Percentiles rank a stretch among this genome's conserved stretches.
Evolutionary conservation across 2,329 filamentous ascomycete genomes (phyloP).

Genomic region (Cercospora sojina): DNA sequence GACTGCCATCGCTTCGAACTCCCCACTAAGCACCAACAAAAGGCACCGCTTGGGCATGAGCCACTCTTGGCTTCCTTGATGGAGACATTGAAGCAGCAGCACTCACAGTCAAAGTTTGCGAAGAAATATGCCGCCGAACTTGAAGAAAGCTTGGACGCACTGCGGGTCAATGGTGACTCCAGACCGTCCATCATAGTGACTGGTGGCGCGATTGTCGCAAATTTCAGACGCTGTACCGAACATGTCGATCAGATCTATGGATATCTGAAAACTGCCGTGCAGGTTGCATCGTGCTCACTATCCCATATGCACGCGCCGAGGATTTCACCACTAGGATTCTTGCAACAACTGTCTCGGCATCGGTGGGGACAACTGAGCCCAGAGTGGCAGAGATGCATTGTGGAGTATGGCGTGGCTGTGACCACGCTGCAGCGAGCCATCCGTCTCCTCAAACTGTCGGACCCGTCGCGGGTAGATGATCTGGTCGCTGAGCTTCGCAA

Average conservation of each 20-base stretch:
- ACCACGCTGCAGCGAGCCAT: slow-evolving; percentile 49
- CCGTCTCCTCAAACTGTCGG: slow-evolving; percentile 41
- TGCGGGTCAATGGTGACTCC: not conserved
- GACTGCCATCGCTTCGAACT: not conserved
- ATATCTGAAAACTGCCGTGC: not conserved
- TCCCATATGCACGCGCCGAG: not conserved
- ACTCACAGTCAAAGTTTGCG: slow-evolving; percentile 3
- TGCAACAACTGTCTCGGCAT: slow-evolving; percentile 9
- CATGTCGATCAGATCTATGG: not conserved
- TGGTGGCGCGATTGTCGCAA: not conserved
- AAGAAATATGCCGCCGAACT: slow-evolving; percentile 15
- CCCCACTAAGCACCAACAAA: not conserved
- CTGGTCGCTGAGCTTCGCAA: slow-evolving; percentile 48
- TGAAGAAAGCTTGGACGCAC: slow-evolving; percentile 8
- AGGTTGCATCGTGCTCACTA: not conserved
- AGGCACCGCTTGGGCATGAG: not conserved
- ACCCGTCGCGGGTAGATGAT: slow-evolving; percentile 17
- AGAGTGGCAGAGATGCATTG: slow-evolving; percentile 33
- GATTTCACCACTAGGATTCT: slow-evolving; percentile 2
- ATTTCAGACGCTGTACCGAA: not conserved
- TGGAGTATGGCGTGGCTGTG: slow-evolving; percentile 47
- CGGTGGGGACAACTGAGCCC: slow-evolving; percentile 8
- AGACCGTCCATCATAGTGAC: not conserved
- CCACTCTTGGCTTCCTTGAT: slow-evolving; percentile 2
- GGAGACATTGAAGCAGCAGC: not conserved